Evolutionary conservation across 768 basidiomycete species (phyloP), one percentile per base, ranked within the genome.

Genomic region (Albatrellus ellisii): DNA sequence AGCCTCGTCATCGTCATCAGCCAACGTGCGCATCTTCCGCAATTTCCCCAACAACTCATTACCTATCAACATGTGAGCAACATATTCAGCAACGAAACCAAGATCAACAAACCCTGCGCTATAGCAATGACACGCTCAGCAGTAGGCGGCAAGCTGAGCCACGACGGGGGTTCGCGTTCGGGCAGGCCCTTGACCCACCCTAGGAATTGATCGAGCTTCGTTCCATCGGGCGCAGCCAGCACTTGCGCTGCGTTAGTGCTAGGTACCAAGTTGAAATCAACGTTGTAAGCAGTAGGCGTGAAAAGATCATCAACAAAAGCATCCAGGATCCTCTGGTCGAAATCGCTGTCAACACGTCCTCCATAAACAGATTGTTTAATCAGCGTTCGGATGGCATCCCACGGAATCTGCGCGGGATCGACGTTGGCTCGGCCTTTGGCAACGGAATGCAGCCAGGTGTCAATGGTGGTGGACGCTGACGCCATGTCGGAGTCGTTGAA

Each of bases 401-500:
- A 98, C 4, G 95, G 95, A 38, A 99, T 91, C 8, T 71, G 68
- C 0, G 75, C 80, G 1, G 95, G 95, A 56, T 97, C 85, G 43
- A 99, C 75, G 56, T 98, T 98, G 4, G 91, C 72, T 41, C 82
- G 73, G 17, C 92, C 94, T 57, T 88, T 85, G 4, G 92, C 81
- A 38, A 83, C 69, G 0, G 72, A 57, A 39, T 69, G 70, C 39
- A 98, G 68, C 90, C 94, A 98, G 1, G 78, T 69, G 56, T 97
- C 92, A 56, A 98, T 95, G 14, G 88, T 92, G 31, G 71, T 72
- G 55, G 89, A 84, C 1, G 92, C 92, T 9, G 94, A 84, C 12
- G 84, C 75, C 74, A 95, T 85, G 57, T 99, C 95, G 4, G 94
- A 95, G 58, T 98, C 92, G 61, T 99, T 99, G 75, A 98, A 98